phyloP scores from a whole-genome alignment of 805 yeast genomes.

The Starmera caribaea region DNA sequence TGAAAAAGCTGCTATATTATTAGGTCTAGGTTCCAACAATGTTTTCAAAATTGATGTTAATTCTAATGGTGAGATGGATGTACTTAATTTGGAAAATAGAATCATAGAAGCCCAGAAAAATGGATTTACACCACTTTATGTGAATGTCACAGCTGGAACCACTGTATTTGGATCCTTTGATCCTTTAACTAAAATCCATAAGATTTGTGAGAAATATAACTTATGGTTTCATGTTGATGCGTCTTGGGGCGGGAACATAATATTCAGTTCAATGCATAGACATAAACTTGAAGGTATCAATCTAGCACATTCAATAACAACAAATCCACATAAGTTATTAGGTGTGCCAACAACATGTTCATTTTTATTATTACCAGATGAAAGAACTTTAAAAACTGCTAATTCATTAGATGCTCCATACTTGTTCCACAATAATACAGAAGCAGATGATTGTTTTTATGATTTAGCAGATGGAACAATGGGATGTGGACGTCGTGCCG shows the following conservation, averaged over 20 bases:
- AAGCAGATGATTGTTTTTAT: slow-evolving; percentile 42
- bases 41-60: slow-evolving; percentile 58
- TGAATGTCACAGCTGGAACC: slow-evolving; percentile 83
- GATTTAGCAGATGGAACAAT: slow-evolving; percentile 85
- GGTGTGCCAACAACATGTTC: slow-evolving; percentile 80
- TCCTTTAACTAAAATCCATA: slow-evolving; percentile 45
- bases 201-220: slow-evolving; percentile 41
- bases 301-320: slow-evolving; percentile 65
- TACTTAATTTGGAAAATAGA: slow-evolving; percentile 31
- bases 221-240: slow-evolving; percentile 83
- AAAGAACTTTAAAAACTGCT: slow-evolving; percentile 52
- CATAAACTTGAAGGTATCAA: slow-evolving; percentile 48
- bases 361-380: slow-evolving; percentile 65
- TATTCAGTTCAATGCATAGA: slow-evolving; percentile 45
- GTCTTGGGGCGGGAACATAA: slow-evolving; percentile 84
- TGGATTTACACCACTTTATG: slow-evolving; percentile 67
- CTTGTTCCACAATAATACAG: slow-evolving; percentile 50
- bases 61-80: slow-evolving; percentile 46
- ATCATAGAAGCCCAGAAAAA: slow-evolving; percentile 33
- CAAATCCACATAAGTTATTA: slow-evolving; percentile 80
- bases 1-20: slow-evolving; percentile 68
- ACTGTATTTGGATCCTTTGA: slow-evolving; percentile 84
- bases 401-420: slow-evolving; percentile 77
- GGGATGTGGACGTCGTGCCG: slow-evolving; percentile 88
- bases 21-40: slow-evolving; percentile 57